Evolutionary conservation across 768 basidiomycete genomes (phyloP), one percentile per base, ranked within the genome.

Genomic region (Mycena olivaceomarginata): DNA sequence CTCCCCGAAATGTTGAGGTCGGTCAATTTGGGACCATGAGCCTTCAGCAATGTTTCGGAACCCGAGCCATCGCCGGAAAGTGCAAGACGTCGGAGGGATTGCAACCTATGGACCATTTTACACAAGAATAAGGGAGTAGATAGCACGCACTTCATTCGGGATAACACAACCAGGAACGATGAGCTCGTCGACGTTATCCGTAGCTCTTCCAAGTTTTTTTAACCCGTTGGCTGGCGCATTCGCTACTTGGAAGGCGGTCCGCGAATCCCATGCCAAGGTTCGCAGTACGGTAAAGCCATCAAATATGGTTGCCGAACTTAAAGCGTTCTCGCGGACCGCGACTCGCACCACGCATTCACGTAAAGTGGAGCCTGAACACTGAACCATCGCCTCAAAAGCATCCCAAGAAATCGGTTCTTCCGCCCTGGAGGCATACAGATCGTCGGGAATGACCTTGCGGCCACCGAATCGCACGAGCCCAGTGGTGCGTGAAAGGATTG

Each of bases 361-460:
- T 18, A 71, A 22, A 22, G 46, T 63, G 16, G 59, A 39, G 13
- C 71, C 71, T 5, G 63, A 65, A 16, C 10, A 10, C 45, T 56
- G 43, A 6, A n/a, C 71, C 63, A 72, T 25, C 7, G 45, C n/a
- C 39, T 65, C 64, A 45, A 72, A 72, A 10, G 71, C 53, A 5
- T 53, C 13, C 71, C 71, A 66, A 13, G 71, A 37, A 31, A 72
- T 65, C 25, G 22, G 10, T 15, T 4, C 1, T n/a, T 60, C 45
- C 4, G 20, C 10, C 16, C 41, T 15, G 13, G 37, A 20, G 18
- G n/a, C 37, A 18, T 8, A 60, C 12, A 1, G n/a, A 11, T 5
- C 11, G 37, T n/a, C 16, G n/a, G n/a, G 18, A 40, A 43, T n/a
- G 40, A 7, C 9, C 3, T 15, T 10, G 15, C 15, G 10, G 11